phyloP scores from a whole-genome alignment of 1,139 yeast genomes.

The Sugiyamaella sp. region DNA sequence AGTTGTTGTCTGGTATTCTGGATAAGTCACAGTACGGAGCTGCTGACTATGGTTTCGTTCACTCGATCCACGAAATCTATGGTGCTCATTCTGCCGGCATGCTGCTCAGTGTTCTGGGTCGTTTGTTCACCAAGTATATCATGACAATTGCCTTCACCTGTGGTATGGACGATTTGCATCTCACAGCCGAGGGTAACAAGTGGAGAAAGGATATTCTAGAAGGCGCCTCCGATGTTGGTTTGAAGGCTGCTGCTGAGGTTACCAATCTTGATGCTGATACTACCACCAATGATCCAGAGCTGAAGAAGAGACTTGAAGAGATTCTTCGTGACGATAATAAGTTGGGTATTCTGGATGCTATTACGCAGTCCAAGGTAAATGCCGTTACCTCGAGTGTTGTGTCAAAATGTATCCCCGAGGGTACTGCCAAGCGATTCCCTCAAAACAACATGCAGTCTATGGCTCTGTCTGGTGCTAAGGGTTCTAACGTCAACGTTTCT shows the following conservation, averaged over 20 bases:
- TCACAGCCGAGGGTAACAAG: conserved; percentile 85
- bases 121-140: conserved; percentile 91
- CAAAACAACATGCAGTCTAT: conserved; percentile 97
- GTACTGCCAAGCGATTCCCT: conserved; percentile 95
- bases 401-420: conserved; percentile 91
- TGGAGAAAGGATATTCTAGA: conserved; percentile 85
- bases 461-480: conserved; percentile 99
- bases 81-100: conserved; percentile 92
- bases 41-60: conserved; percentile 94
- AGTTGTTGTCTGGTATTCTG: conserved; percentile 84
- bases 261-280: conserved; percentile 71
- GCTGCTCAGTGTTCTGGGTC: conserved; percentile 84
- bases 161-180: conserved; percentile 98
- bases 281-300: conserved; percentile 67
- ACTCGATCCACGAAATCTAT: conserved; percentile 92
- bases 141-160: conserved; percentile 95
- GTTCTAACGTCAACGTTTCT: conserved; percentile 96
- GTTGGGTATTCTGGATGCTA: conserved; percentile 93
- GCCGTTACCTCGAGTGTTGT: conserved; percentile 92
- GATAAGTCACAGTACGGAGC: conserved; percentile 99
- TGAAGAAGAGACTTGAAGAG: conserved; percentile 87
- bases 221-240: conserved; percentile 79
- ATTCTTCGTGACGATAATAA: conserved; percentile 92
- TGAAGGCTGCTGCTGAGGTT: conserved; percentile 92
- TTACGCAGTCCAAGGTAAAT: conserved; percentile 91